A percentile compares a stretch with the other conserved stretches of the same genome.
Conservation (phyloP, 768 basidiomycete species). For the Russula emetica region DNA sequence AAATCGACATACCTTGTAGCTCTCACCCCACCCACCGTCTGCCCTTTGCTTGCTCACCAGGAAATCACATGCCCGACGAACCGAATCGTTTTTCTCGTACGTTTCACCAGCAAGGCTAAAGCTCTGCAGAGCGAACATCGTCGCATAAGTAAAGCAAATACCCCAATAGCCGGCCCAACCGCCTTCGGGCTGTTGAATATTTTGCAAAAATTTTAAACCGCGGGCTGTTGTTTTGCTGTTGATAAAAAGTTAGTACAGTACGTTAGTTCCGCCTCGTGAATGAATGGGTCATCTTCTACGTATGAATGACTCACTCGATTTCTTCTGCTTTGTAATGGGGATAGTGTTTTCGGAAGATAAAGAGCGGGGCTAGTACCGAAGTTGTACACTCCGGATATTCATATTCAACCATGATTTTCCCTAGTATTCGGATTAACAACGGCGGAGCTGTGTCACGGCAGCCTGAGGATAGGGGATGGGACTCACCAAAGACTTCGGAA, state of each 20-base stretch:
- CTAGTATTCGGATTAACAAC: conserved; percentile 39
- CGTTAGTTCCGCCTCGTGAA: not conserved
- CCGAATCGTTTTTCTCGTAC: conserved; percentile 65
- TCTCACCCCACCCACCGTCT: conserved; percentile 99
- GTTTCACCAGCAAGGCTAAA: conserved; percentile 87
- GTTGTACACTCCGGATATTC: conserved; percentile 98
- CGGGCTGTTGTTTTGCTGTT: conserved; percentile 55
- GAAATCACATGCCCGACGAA: conserved; percentile 78
- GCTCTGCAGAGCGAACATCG: conserved; percentile 91
- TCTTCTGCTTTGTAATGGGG: conserved; percentile 73
- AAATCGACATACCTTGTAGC: conserved; percentile 70
- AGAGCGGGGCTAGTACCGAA: conserved; percentile 83
- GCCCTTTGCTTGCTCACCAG: conserved; percentile 73
- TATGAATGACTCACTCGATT: conserved; percentile 66
- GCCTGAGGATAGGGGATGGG: not conserved
- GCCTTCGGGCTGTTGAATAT: conserved; percentile 74
- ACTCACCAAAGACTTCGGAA: conserved; percentile 89
- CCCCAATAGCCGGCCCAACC: conserved; percentile 97
- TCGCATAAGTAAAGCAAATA: conserved; percentile 97
- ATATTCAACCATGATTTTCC: conserved; percentile 96
- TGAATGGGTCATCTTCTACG: not conserved
- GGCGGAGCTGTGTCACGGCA: not conserved
- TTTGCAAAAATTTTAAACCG: conserved; percentile 80
- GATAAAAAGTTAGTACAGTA: too few relatives aligned
- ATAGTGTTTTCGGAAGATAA: conserved; percentile 77